Conservation (phyloP, 2,329 filamentous ascomycete genomes). For the Pseudofabraea citricarpa region DNA sequence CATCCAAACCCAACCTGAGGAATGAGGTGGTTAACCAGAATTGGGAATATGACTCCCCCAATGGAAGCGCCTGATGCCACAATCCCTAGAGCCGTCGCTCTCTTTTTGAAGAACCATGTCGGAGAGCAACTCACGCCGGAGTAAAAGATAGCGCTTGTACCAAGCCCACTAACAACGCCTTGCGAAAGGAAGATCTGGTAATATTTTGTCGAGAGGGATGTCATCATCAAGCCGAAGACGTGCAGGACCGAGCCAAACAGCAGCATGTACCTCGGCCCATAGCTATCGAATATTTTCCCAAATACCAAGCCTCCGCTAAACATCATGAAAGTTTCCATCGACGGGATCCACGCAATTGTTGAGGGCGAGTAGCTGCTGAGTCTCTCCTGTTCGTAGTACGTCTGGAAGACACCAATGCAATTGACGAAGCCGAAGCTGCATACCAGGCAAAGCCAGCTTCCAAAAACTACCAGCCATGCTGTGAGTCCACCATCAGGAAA, state of each 20-base stretch:
- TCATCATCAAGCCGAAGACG: slow-evolving; percentile 31
- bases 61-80: too few species aligned
- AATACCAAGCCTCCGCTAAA: slow-evolving; percentile 5
- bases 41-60: too few species aligned
- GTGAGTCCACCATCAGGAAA: not conserved
- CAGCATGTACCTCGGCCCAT: slow-evolving; percentile 15
- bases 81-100: too few species aligned
- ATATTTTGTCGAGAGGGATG: too few species aligned
- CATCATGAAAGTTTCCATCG: slow-evolving; percentile 47
- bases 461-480: slow-evolving; percentile 41
- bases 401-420: slow-evolving; percentile 46
- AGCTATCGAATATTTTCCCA: slow-evolving; percentile 19
- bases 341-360: slow-evolving; percentile 54
- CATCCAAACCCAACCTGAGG: too few species aligned
- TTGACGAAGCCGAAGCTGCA: slow-evolving; percentile 40
- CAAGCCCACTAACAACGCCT: too few species aligned
- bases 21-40: too few species aligned
- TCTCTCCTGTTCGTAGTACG: slow-evolving; percentile 45
- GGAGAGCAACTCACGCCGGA: too few species aligned
- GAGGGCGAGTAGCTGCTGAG: slow-evolving; percentile 41
- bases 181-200: too few species aligned
- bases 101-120: too few species aligned
- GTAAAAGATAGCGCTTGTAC: too few species aligned
- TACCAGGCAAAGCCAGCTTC: slow-evolving; percentile 1
- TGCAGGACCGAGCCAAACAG: slow-evolving; percentile 22